Percentiles rank a stretch among this genome's conserved stretches.
These are phyloP conservation scores for Cichorium intybus DNA, from an alignment of 140 eudicot genomes.

Conservation along the genomic window DNA sequence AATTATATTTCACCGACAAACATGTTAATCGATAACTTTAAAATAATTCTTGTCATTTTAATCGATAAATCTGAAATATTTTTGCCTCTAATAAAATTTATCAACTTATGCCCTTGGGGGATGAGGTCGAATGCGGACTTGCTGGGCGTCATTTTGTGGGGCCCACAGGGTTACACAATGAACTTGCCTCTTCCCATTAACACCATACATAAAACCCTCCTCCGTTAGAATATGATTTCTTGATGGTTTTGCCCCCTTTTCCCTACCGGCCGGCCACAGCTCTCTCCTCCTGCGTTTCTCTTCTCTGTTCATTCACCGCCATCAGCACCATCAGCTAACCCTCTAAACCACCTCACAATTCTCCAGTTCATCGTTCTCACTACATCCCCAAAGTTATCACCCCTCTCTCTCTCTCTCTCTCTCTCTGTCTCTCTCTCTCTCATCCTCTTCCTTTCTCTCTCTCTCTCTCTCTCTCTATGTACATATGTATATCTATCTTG, in stretches of 20 bases:
- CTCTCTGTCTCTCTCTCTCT: not conserved
- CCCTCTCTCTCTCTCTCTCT: not conserved
- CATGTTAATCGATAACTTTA: too few relatives aligned
- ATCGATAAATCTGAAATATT: too few relatives aligned
- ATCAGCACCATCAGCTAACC: constrained; percentile 12
- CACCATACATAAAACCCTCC: constrained; percentile 30
- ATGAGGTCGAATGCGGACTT: constrained; percentile 1
- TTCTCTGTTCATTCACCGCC: not conserved
- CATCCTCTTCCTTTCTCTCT: not conserved
- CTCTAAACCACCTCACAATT: not conserved
- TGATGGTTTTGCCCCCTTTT: constrained; percentile 17
- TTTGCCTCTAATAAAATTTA: too few relatives aligned
- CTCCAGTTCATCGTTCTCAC: constrained; percentile 1
- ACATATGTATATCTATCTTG: constrained; percentile 9
- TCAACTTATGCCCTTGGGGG: too few relatives aligned
- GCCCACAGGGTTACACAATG: constrained; percentile 24
- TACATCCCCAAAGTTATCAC: not conserved
- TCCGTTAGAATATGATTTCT: constrained; percentile 3
- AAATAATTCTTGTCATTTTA: too few relatives aligned
- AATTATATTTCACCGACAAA: too few relatives aligned
- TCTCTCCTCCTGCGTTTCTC: constrained; percentile 4
- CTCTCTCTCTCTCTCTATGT: not conserved
- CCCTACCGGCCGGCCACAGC: constrained; percentile 27
- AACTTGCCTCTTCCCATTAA: constrained; percentile 27
- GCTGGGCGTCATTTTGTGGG: constrained; percentile 21